phyloP scores from a whole-genome alignment of 352 stramenopile species.

The Phytopythium sindhum region DNA sequence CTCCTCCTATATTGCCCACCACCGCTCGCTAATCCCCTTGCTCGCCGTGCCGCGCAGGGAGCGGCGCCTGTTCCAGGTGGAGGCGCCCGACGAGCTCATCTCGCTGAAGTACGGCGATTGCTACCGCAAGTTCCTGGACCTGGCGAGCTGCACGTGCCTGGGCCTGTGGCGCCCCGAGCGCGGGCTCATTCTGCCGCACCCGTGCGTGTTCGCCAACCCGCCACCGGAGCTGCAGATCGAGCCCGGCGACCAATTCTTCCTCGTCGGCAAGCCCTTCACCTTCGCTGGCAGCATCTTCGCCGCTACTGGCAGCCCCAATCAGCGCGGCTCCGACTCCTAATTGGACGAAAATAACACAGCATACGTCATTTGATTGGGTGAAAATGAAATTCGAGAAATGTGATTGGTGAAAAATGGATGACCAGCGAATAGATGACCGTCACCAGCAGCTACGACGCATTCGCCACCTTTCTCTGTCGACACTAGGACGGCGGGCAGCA shows the following conservation, averaged over 20 bases:
- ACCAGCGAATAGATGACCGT: constrained; percentile 9
- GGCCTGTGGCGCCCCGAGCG: constrained; percentile 59
- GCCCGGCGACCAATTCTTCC: constrained; percentile 57
- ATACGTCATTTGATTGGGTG: constrained; percentile 1
- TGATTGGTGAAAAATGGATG: constrained; percentile 17
- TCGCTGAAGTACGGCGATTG: constrained; percentile 49
- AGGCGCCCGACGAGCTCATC: constrained; percentile 45
- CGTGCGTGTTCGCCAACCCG: constrained; percentile 67
- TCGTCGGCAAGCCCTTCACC: constrained; percentile 65
- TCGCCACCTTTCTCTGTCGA: too few relatives aligned
- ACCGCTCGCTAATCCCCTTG: too few relatives aligned
- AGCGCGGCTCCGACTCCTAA: neutral
- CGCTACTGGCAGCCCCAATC: neutral
- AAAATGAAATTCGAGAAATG: neutral
- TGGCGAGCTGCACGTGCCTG: constrained; percentile 56
- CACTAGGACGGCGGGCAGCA: too few relatives aligned
- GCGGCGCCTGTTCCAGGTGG: constrained; percentile 63
- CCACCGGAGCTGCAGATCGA: constrained; percentile 54
- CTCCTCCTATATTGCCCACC: too few relatives aligned
- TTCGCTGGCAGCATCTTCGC: constrained; percentile 33
- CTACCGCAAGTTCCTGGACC: constrained; percentile 73
- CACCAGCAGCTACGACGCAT: neutral
- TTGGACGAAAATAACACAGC: neutral
- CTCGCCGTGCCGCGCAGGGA: constrained; percentile 26
- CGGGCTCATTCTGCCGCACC: constrained; percentile 49